Evolutionary conservation across 306 rosid species (phyloP), one percentile per base, ranked within the genome.

Genomic region (Trifolium subterraneum): DNA sequence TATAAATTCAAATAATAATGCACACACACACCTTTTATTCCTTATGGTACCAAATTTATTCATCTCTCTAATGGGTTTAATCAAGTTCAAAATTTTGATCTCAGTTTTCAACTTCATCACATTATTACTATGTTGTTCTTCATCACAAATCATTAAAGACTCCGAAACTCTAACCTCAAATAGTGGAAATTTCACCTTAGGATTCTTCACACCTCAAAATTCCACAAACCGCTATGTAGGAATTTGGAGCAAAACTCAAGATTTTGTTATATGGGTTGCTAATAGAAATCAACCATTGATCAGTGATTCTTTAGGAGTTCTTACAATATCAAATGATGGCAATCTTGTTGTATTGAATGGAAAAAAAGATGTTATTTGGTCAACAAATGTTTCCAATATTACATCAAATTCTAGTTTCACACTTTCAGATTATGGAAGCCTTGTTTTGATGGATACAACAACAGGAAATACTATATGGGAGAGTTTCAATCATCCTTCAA

Each of bases 401-500:
- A n/a, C 31, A 12, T 7, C 18, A 7, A 79, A 79, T 70, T 41
- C 83, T 15, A 80, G 4, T 75, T 70, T 2, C 74, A 12, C 68
- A 16, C 74, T 88, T 27, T 67, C 41, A 23, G 89, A 88, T 55
- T 59, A 56, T 0, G 88, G 92, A 3, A 83, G 60, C 8, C 81
- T 84, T 35, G 76, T 78, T 0, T 36, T 84, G 33, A 2, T 19
- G 19, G 82, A 70, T 14, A 16, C 20, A 15, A 1, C 70, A 48
- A 52, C 54, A 2, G 80, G 74, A 36, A 7, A n/a, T 6, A 5
- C 3, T 6, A 1, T 71, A 54, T 87, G 88, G 88, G 66, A 64
- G 54, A 84, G 88, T 71, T 82, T 82, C 59, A 54, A 71, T 4
- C 18, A 81, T 31, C 88, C 86, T 59, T 42, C 81, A 13, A n/a